Evolutionary conservation across 805 yeast species (phyloP), one percentile per base, ranked within the genome.

Genomic region (Metschnikowia picachoensis): DNA sequence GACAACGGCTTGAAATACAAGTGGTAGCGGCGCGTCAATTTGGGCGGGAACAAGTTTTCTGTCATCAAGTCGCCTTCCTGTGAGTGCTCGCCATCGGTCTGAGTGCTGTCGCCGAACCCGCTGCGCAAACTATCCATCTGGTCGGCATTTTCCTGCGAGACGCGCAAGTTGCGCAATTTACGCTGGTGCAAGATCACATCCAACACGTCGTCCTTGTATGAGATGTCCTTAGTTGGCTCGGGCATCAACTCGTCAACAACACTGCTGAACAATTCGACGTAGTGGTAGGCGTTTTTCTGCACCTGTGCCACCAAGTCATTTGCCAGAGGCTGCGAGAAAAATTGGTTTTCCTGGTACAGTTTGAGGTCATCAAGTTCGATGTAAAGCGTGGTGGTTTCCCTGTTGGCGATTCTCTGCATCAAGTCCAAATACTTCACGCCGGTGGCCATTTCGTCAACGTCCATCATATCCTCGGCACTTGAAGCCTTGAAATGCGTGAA

Each of bases 121-220:
- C 58, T 62, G 39, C 74, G 60, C 50, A 72, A 57, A 70, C 73
- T 54, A 67, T 72, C 56, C 52, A 76, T 67, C 59, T 85, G 90
- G 51, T 82, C 84, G 40, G 78, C 74, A 56, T 79, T 76, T 57
- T 86, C 94, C 51, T 79, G 82, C 46, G 80, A 79, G 31, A 82
- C 72, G 50, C 92, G 78, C 55, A 79, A 80, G 64, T 92, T 92
- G 61, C 96, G 78, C 62, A 88, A 78, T 58, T 78, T 81, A 64
- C 99, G 79, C 71, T 94, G 98, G 60, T 88, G 91, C 54, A 91
- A 73, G 46, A 94, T 88, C 48, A 94, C 95, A 61, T 94, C 99
- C 52, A 94, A 70, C 11, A 94, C 98, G 56, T 88, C 96, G 63
- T 89, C 97, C 55, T 82, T 81, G 62, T 85, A 87, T 37, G 82